Evolutionary conservation across 116 monocot genomes (phyloP), one percentile per base, ranked within the genome.

Genomic region (Papilionanthe hybrid): DNA sequence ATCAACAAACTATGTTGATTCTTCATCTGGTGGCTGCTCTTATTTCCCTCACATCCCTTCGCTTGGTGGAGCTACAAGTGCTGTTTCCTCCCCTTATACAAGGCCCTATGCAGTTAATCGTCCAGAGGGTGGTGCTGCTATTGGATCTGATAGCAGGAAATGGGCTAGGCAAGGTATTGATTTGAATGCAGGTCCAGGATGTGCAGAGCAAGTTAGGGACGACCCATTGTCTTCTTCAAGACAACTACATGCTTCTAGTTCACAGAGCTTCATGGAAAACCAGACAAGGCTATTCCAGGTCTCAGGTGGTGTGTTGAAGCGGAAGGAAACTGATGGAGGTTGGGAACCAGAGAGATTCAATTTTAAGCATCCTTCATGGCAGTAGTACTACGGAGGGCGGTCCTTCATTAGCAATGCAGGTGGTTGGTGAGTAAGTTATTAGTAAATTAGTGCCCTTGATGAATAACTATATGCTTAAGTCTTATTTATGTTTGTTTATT

Each of bases 261-360:
- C 88, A 7, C 91, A 88, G 78, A 60, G 78, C 11, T 85, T 84
- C 48, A 42, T 69, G 37, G 90, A 90, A 43, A 86, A 86, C 29
- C 87, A 88, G 65, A 57, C 67, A 22, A 84, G 86, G 53, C 79
- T 83, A 47, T 86, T 81, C 55, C 80, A 76, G 41, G 47, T 85
- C 9, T 77, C 84, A 79, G 86, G 88, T 81, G 86, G 82, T 23
- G 79, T 72, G 50, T 45, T 78, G 63, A 92, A 92, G 82, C 84
- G 90, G 78, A 88, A 88, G 80, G 92, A 92, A 22, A 88, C 86
- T 5, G 90, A 88, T n/a, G 90, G 88, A 12, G 82, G 91, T 23
- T 92, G 90, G 90, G 92, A 88, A 66, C 29, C 83, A 49, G 92
- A 92, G 2, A 83, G 89, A 73, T 82, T 85, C 71, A 41, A 29